Conservation (phyloP, 2,329 filamentous ascomycete species). For the Fusarium clavum region DNA sequence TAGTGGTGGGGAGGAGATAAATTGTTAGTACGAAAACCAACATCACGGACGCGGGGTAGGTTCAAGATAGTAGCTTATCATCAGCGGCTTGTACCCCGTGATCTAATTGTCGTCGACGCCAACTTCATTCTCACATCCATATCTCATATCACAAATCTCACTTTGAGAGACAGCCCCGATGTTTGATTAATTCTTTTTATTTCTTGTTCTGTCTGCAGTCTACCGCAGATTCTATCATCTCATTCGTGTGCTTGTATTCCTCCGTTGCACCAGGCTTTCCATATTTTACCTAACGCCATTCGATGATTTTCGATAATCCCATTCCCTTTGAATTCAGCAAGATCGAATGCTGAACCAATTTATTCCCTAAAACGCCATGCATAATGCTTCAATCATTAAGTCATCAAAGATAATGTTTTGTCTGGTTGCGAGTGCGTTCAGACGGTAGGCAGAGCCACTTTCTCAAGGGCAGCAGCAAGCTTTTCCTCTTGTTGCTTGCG, state of each 20-base stretch:
- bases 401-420: constrained; percentile 40
- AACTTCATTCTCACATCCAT: constrained; percentile 35
- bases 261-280: constrained; percentile 14
- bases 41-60: constrained; percentile 41
- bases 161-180: neutral
- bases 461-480: constrained; percentile 46
- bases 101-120: constrained; percentile 29
- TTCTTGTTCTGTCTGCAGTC: constrained; percentile 30
- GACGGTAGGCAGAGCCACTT: constrained; percentile 45
- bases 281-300: constrained; percentile 41
- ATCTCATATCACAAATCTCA: constrained; percentile 3
- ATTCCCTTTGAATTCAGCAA: constrained; percentile 16
- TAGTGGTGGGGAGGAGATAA: neutral
- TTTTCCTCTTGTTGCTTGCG: constrained; percentile 69
- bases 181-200: constrained; percentile 23
- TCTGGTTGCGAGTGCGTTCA: constrained; percentile 41
- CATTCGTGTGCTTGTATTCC: constrained; percentile 27
- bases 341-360: constrained; percentile 23
- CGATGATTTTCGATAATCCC: constrained; percentile 32
- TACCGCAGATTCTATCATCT: constrained; percentile 21
- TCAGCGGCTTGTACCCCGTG: constrained; percentile 39
- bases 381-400: constrained; percentile 47
- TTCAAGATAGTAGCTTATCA: constrained; percentile 18
- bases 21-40: constrained; percentile 33
- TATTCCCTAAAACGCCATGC: constrained; percentile 44